Percentiles rank a stretch among this genome's conserved stretches.
Evolutionary conservation across 192 early-diverging fungal species (phyloP).

Genomic region (Backusella australiensis): DNA sequence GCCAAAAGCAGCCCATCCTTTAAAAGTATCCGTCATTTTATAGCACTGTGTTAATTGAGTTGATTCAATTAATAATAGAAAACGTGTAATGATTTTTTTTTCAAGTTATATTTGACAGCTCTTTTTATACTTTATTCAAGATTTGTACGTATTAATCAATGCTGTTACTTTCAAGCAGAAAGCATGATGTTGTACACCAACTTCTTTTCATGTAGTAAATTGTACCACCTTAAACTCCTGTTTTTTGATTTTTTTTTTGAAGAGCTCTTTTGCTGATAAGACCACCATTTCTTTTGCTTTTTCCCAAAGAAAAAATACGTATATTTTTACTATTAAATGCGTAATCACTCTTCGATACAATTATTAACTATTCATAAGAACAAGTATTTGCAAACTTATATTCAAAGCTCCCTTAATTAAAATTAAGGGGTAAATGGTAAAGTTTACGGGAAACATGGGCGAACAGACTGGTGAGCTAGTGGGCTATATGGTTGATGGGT

Average conservation of each 20-base stretch:
- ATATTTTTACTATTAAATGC: not conserved
- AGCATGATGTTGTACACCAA: not conserved
- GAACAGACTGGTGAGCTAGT: not conserved
- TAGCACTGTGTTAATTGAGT: not conserved
- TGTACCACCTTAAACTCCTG: not conserved
- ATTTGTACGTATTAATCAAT: not conserved
- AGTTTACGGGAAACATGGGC: not conserved
- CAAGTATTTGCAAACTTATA: not conserved
- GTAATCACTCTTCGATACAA: too few species aligned
- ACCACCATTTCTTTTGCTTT: not conserved
- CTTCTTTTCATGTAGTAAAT: not conserved
- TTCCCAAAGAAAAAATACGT: not conserved
- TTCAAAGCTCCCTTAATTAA: not conserved
- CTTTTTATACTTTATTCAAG: not conserved
- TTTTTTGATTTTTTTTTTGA: not conserved
- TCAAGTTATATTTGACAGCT: not conserved
- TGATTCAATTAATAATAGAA: not conserved
- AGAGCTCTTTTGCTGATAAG: not conserved
- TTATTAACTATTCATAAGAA: not conserved
- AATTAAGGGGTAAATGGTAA: not conserved
- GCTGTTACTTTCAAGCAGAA: not conserved
- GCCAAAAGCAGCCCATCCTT: constrained; percentile 20
- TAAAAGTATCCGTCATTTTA: constrained; percentile 23
- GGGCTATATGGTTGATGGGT: not conserved
- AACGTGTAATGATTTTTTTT: too few species aligned